These are phyloP conservation scores for Furcasterigmium furcatum DNA, from an alignment of 2,329 filamentous ascomycete species.

Conservation along the genomic window DNA sequence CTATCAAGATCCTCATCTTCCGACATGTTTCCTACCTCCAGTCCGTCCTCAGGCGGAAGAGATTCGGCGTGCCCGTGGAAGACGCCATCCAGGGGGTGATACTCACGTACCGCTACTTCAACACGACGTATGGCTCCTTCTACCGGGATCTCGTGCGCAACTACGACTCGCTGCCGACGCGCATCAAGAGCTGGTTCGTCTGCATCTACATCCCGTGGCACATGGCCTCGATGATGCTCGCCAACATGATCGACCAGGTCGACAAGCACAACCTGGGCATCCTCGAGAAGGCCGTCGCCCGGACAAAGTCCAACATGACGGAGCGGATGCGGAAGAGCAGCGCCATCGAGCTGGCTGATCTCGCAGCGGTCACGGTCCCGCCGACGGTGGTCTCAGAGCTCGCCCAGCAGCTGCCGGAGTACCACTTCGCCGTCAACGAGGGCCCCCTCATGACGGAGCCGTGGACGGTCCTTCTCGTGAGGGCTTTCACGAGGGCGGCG, in stretches of 20 bases:
- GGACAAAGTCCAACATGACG: conserved; percentile 27
- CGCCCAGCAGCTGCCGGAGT: conserved; percentile 27
- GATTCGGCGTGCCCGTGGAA: conserved; percentile 36
- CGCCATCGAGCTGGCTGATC: conserved; percentile 41
- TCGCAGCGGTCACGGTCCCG: conserved; percentile 42
- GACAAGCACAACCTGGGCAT: conserved; percentile 34
- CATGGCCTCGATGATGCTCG: conserved; percentile 50
- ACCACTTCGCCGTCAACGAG: conserved; percentile 51
- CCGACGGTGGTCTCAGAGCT: conserved; percentile 5
- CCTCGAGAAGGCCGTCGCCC: conserved; percentile 17
- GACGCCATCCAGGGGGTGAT: conserved; percentile 44
- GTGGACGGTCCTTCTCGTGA: conserved; percentile 54
- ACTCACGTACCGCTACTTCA: conserved; percentile 53
- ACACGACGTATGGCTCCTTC: conserved; percentile 45
- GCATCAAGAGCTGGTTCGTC: conserved; percentile 58
- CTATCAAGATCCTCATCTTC: conserved; percentile 57
- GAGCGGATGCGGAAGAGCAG: conserved; percentile 39
- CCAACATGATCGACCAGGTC: conserved; percentile 48
- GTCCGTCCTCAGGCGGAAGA: conserved; percentile 38
- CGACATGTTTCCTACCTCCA: conserved; percentile 53
- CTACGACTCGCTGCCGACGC: conserved; percentile 45
- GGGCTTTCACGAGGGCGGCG: conserved; percentile 47
- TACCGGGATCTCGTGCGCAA: conserved; percentile 47
- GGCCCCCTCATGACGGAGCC: conserved; percentile 57
- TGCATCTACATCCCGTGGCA: conserved; percentile 56